A percentile compares a stretch with the other conserved stretches of the same genome.
Evolutionary conservation across 208 protist genomes (phyloP).

Genomic region (Endotrypanum monterogeii): DNA sequence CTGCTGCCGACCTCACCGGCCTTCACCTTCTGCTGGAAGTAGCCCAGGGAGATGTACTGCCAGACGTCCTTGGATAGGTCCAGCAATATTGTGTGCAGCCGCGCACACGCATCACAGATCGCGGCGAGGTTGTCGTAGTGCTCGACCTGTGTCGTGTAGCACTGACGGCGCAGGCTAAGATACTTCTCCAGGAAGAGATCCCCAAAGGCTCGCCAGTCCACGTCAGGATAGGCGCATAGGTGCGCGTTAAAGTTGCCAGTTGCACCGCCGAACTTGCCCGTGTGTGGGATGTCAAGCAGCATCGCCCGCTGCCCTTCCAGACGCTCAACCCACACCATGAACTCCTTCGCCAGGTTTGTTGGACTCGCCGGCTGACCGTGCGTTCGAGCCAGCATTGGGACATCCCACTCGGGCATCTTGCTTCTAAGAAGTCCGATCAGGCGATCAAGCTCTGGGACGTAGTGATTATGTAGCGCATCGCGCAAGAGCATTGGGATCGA

Average conservation of each 20-base stretch:
- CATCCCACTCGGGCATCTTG: conserved; percentile 71
- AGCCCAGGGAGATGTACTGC: conserved; percentile 95
- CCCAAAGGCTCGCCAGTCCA: conserved; percentile 88
- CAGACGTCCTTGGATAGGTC: conserved; percentile 94
- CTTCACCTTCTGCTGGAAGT: conserved; percentile 94
- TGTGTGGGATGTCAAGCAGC: conserved; percentile 57
- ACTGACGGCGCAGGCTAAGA: conserved; percentile 76
- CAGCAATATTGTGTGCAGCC: conserved; percentile 94
- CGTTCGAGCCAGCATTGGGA: conserved; percentile 94
- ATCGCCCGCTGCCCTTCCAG: conserved; percentile 74
- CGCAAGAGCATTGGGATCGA: conserved; percentile 93
- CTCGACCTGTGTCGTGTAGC: conserved; percentile 95
- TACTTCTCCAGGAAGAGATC: conserved; percentile 83
- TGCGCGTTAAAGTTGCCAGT: conserved; percentile 96
- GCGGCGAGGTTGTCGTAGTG: conserved; percentile 95
- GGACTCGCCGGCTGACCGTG: conserved; percentile 95
- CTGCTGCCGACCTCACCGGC: conserved; percentile 95
- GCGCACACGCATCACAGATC: conserved; percentile 88
- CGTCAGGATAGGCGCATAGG: conserved; percentile 80
- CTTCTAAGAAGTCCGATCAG: conserved; percentile 53
- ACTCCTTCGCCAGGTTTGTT: conserved; percentile 93
- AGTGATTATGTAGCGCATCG: conserved; percentile 73
- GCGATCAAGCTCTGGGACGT: conserved; percentile 73
- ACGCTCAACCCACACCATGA: conserved; percentile 92
- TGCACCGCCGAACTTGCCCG: conserved; percentile 94